Base-by-base conservation (phyloP, 352 stramenopile genomes). In the Phytopythium sindhum region DNA sequence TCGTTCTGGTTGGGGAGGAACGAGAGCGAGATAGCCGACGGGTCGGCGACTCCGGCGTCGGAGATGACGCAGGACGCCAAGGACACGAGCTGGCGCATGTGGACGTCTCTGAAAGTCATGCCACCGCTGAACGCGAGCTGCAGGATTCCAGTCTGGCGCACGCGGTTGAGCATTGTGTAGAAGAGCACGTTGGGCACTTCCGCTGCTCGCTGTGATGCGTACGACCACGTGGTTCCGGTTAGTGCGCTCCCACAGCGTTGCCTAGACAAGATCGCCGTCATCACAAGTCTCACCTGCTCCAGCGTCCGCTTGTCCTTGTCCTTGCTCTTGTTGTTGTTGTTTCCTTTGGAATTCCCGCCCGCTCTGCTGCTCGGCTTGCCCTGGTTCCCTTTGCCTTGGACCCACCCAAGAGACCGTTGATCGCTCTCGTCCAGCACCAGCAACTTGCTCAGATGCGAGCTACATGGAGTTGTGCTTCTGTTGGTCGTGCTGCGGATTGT, bases 81-180 rank as follows among this genome's bases (percentile, higher is more conserved):
- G 26, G 69, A 63, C 45, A 91, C 61, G 2, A 93, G 66, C 45
- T 93, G 78, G 3, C 78, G 74, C 7, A 93, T 64, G 60, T 90
- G 80, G 0, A 57, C 29, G 19, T 57, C 37, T 51, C 78, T 76
- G 70, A 81, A 78, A 2, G 75, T 69, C 17, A 73, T 70, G 6
- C 73, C 80, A 15, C 61, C 68, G 23, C 78, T 87, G 52, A 74
- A 73, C 0, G 81, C 82, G 42, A 91, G 73, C 50, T 91, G 84
- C 26, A 84, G 84, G 28, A 91, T 74, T 7, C 84, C 84, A 12
- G 65, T 81, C 61, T 82, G 73, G 6, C 84, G 84, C 28, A 89
- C 81, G 19, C 80, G 78, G 41, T 88, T 90, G 19, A 93, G 77
- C 33, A 93, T 14, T 24, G 81, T 88, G 60, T 85, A 93, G 61